These are phyloP conservation scores for Cryptosporidium canis DNA, from an alignment of 169 alveolate genomes.

Conservation along the genomic window DNA sequence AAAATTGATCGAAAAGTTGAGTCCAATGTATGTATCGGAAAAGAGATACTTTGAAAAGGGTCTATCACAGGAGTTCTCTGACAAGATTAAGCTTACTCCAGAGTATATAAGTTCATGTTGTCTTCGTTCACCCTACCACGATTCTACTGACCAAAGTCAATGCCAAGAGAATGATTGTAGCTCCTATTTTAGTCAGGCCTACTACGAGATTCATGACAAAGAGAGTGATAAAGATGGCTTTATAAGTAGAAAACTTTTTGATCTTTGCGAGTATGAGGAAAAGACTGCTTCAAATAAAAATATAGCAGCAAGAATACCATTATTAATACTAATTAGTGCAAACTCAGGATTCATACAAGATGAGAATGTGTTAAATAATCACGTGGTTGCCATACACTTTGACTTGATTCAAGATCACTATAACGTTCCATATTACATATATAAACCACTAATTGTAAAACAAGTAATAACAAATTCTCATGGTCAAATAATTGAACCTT, in stretches of 20 bases:
- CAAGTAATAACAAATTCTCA: neutral
- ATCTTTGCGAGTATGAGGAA: neutral
- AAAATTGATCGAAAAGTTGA: neutral
- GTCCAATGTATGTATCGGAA: neutral
- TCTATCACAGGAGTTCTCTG: slow-evolving; percentile 8
- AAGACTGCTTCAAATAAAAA: neutral
- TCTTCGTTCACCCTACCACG: slow-evolving; percentile 13
- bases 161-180: neutral
- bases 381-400: slow-evolving; percentile 22
- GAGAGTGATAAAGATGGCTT: neutral
- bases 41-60: slow-evolving; percentile 16
- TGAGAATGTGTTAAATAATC: neutral
- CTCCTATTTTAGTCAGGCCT: neutral
- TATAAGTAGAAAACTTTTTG: neutral
- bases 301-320: neutral
- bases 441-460: slow-evolving; percentile 48
- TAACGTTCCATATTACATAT: slow-evolving; percentile 25
- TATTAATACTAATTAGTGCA: slow-evolving; percentile 9
- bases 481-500: slow-evolving; percentile 36
- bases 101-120: slow-evolving; percentile 42
- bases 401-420: slow-evolving; percentile 45
- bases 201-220: neutral
- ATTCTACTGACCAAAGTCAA: neutral
- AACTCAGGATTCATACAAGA: neutral
- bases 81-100: slow-evolving; percentile 24